Evolutionary conservation across 1,284 basidiomycete species (phyloP).

Genomic region (Coniferiporia weirii): DNA sequence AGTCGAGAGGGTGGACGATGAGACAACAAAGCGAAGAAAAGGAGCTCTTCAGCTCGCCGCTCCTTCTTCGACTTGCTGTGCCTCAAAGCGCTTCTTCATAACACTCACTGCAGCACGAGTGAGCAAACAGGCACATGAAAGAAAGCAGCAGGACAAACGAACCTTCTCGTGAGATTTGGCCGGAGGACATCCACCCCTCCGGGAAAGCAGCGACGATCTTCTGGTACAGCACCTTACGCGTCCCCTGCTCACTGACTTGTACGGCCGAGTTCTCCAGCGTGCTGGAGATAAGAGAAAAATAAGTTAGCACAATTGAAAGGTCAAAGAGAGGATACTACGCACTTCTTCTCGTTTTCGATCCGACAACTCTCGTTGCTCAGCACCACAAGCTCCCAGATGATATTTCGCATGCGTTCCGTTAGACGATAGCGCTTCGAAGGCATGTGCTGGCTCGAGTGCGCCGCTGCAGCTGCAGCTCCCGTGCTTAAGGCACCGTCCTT

Average conservation of each 20-base stretch:
- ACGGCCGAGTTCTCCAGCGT: constrained; percentile 59
- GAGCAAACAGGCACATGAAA: constrained; percentile 28
- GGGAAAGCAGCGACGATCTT: constrained; percentile 77
- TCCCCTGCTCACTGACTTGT: constrained; percentile 72
- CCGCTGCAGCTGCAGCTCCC: neutral
- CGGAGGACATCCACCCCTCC: constrained; percentile 61
- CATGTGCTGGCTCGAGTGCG: constrained; percentile 40
- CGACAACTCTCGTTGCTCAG: constrained; percentile 76
- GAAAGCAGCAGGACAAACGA: constrained; percentile 16
- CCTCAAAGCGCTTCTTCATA: constrained; percentile 53
- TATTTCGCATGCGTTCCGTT: constrained; percentile 69
- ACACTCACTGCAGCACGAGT: constrained; percentile 54
- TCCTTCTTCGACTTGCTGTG: constrained; percentile 17
- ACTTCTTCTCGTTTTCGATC: constrained; percentile 84
- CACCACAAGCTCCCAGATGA: constrained; percentile 74
- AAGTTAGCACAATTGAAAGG: constrained; percentile 1
- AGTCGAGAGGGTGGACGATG: neutral
- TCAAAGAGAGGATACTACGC: constrained; percentile 26
- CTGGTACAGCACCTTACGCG: constrained; percentile 72
- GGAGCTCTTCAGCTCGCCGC: no score
- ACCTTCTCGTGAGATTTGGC: constrained; percentile 45
- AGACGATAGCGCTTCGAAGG: constrained; percentile 67
- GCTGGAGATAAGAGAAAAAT: constrained; percentile 33
- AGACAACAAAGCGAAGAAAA: neutral
- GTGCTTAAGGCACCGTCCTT: constrained; percentile 5